phyloP scores from a whole-genome alignment of 192 early-diverging fungal genomes.

The Podila verticillata region DNA sequence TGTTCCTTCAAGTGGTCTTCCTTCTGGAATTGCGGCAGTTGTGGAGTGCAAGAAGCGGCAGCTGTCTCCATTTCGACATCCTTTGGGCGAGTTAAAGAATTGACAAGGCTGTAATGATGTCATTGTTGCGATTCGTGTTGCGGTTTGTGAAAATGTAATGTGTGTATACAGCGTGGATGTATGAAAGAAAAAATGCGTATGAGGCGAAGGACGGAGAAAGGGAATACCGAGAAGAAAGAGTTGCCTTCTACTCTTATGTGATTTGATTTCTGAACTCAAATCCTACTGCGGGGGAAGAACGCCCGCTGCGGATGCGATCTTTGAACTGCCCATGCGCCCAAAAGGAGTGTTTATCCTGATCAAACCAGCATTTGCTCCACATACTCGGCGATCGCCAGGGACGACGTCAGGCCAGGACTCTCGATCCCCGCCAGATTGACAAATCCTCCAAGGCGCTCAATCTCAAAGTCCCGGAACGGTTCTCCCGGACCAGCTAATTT shows the following conservation, averaged over 20 bases:
- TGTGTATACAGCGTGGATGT: too few species aligned
- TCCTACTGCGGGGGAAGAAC: too few species aligned
- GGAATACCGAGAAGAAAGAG: too few species aligned
- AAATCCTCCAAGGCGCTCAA: slow-evolving; percentile 73
- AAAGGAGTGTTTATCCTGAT: neutral
- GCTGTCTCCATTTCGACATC: slow-evolving; percentile 19
- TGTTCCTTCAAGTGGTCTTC: too few species aligned
- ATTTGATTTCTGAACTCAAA: too few species aligned
- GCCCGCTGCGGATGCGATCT: too few species aligned
- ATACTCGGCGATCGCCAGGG: slow-evolving; percentile 81
- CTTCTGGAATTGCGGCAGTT: neutral
- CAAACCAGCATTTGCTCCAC: slow-evolving; percentile 50
- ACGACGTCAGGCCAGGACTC: slow-evolving; percentile 85
- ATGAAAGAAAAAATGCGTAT: too few species aligned
- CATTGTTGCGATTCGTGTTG: neutral
- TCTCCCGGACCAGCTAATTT: slow-evolving; percentile 81
- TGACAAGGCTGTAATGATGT: slow-evolving; percentile 6
- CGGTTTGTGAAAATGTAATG: too few species aligned
- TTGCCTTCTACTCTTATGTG: too few species aligned
- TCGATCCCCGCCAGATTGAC: slow-evolving; percentile 87
- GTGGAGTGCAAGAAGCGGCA: slow-evolving; percentile 19
- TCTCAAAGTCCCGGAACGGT: slow-evolving; percentile 80
- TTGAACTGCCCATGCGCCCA: neutral
- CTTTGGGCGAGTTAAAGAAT: slow-evolving; percentile 23
- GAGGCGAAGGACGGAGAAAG: too few species aligned